Percentiles rank a stretch among this genome's conserved stretches.
These are phyloP conservation scores for Melampsora larici-populina DNA, from an alignment of 1,284 basidiomycete species.

Conservation along the genomic window DNA sequence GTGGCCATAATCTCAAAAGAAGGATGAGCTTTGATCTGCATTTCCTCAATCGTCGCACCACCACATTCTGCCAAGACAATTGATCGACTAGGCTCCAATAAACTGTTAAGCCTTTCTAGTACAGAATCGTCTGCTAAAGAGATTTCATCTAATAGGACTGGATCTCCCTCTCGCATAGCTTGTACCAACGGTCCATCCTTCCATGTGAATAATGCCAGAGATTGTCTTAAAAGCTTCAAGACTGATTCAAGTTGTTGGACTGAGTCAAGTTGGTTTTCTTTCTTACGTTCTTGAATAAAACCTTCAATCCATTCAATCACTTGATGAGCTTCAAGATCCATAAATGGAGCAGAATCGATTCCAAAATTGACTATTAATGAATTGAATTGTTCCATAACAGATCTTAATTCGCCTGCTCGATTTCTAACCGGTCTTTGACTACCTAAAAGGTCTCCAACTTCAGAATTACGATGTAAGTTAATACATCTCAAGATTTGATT, in stretches of 20 bases:
- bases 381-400: conserved; percentile 48
- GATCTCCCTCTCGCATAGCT: conserved; percentile 80
- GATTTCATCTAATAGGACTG: conserved; percentile 93
- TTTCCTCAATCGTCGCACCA: conserved; percentile 68
- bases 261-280: conserved; percentile 73
- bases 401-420: conserved; percentile 59
- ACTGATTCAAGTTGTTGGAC: neutral
- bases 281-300: conserved; percentile 93
- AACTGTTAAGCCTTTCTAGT: conserved; percentile 93
- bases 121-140: conserved; percentile 98
- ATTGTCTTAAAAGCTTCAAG: conserved; percentile 57
- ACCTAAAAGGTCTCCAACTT: conserved; percentile 94
- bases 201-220: conserved; percentile 89
- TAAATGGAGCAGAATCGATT: conserved; percentile 38
- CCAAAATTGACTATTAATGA: conserved; percentile 1
- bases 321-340: conserved; percentile 58
- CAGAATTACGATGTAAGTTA: conserved; percentile 99
- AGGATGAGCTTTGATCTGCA: conserved; percentile 65
- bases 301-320: conserved; percentile 58
- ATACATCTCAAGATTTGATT: conserved; percentile 68
- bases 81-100: conserved; percentile 82
- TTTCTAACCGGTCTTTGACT: conserved; percentile 90
- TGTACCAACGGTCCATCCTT: conserved; percentile 89
- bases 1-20: conserved; percentile 90
- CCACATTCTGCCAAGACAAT: conserved; percentile 92